Base-by-base conservation (phyloP, 768 basidiomycete genomes). In the Rubroboletus pulcherrimus region DNA sequence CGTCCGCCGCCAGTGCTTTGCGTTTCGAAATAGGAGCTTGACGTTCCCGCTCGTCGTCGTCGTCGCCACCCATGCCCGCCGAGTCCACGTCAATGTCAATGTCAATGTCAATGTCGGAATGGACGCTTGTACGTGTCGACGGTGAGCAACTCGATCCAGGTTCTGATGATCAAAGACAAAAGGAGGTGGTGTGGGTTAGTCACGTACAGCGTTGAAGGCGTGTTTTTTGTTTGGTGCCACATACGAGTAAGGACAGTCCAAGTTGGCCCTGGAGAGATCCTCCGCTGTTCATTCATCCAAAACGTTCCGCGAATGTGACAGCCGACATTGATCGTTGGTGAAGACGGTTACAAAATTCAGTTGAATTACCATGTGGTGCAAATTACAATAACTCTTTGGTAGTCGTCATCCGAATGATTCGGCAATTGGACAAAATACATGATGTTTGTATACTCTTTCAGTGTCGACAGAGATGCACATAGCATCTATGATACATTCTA, bases 181-280 rank as follows among this genome's bases (percentile, higher is more conserved):
- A 48, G 17, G 14, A 31, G 21, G 34, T 24, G 41, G 41, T 15
- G 40, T 31, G 44, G 7, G 40, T 59, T 12, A 57, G 64, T 12
- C 26, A 29, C 7, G 49, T 42, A 29, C 12, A 26, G 24, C 39
- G 41, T 21, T 21, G 8, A 38, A 26, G 19, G 35, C 8, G 39
- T 24, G 49, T 50, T 51, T 26, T 26, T 26, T 26, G 26, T 26
- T 26, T 26, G 44, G 55, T 44, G 55, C 43, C 48, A 64, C 69
- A 51, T 68, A 66, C 53, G 49, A 34, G 60, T n/a, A 49, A 63
- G 49, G 42, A 66, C 48, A 5, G 71, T 48, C 69, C 69, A 70
- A 19, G 64, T 55, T 21, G 69, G 70, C 10, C 69, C 70, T 30
- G 69, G 69, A 29, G 67, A 68, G 2, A 43, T 6, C 1, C 21